Conservation (phyloP, 352 stramenopile genomes). For the Phytopythium kandeliae region DNA sequence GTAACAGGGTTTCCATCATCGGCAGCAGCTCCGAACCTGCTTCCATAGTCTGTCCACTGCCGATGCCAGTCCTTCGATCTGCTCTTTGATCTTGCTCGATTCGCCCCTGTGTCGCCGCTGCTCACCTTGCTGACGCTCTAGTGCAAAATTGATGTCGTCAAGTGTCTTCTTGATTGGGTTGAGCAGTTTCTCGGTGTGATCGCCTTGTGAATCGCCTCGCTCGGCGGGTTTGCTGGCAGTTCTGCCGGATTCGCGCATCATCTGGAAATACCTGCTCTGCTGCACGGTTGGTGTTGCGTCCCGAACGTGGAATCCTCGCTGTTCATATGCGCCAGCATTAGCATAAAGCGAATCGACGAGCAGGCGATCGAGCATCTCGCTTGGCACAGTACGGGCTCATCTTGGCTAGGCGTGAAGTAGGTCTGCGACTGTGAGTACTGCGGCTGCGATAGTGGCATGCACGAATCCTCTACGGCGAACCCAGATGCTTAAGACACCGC, state of each 20-base stretch:
- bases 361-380: not conserved
- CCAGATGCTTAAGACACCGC: too few species aligned
- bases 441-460: constrained; percentile 39
- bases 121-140: constrained; percentile 4
- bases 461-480: constrained; percentile 17
- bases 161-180: constrained; percentile 4
- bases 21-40: constrained; percentile 20
- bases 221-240: not conserved
- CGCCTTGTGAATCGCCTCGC: not conserved
- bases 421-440: constrained; percentile 30
- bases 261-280: constrained; percentile 10
- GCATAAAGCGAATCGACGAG: not conserved
- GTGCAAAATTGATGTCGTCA: not conserved
- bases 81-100: constrained; percentile 10
- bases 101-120: constrained; percentile 3
- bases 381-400: constrained; percentile 7
- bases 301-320: not conserved
- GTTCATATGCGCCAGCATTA: not conserved
- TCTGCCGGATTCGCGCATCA: constrained; percentile 4
- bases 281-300: not conserved
- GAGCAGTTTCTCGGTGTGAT: not conserved
- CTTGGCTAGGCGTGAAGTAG: constrained; percentile 21
- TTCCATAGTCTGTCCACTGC: constrained; percentile 18
- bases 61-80: constrained; percentile 11
- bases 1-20: not conserved